Evolutionary conservation across 345 rosid species (phyloP).

Genomic region (Moricandia arvensis): DNA sequence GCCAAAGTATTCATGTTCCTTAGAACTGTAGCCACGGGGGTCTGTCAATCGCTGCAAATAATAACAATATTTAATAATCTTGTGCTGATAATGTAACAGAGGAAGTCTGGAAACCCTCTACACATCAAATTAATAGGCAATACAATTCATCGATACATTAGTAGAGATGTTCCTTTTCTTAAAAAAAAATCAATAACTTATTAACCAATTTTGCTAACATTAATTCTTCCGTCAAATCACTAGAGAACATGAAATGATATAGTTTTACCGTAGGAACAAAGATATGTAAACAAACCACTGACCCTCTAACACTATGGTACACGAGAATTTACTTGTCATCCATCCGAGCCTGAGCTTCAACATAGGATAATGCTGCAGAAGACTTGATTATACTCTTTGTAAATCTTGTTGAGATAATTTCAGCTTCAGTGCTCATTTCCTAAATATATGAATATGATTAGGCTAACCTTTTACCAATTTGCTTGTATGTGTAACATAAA

Average conservation of each 20-base stretch:
- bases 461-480: constrained; percentile 18
- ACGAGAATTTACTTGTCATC: constrained; percentile 90
- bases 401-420: constrained; percentile 75
- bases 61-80: constrained; percentile 23
- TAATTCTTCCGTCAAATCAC: background rate
- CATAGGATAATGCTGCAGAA: constrained; percentile 88
- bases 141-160: background rate
- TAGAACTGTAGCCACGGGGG: constrained; percentile 76
- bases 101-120: background rate
- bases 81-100: background rate
- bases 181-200: background rate
- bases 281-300: background rate
- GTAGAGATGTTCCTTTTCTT: background rate
- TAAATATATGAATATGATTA: constrained; percentile 36
- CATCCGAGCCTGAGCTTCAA: constrained; percentile 99
- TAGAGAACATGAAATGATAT: background rate
- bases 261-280: background rate
- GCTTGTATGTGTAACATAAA: too few species aligned
- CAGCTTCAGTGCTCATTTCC: constrained; percentile 96
- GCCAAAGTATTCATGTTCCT: constrained; percentile 96
- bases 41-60: constrained; percentile 72
- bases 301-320: constrained; percentile 5
- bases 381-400: constrained; percentile 93
- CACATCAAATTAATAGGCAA: background rate
- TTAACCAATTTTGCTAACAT: background rate